Percentiles rank a stretch among this genome's conserved stretches.
Evolutionary conservation across 2,329 filamentous ascomycete genomes (phyloP).

Genomic region (Didymella exigua): DNA sequence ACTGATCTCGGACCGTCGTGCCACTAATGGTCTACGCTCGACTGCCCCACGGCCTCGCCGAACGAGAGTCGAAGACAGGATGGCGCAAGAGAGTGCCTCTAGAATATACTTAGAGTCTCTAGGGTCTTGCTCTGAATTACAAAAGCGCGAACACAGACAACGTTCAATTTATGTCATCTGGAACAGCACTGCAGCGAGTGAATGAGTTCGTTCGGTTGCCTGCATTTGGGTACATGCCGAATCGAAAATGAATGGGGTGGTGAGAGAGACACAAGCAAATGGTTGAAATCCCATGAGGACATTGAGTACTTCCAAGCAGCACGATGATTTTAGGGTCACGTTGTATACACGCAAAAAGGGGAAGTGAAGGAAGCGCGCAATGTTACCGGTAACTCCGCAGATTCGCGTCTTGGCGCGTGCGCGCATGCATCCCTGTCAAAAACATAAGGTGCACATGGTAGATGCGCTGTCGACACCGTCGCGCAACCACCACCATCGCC

Average conservation of each 20-base stretch:
- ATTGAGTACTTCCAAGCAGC: neutral
- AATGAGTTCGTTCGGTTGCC: neutral
- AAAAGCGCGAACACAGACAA: too few relatives aligned
- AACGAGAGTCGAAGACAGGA: too few relatives aligned
- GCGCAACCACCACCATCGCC: conserved; percentile 14
- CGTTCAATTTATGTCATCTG: too few relatives aligned
- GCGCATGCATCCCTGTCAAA: conserved; percentile 18
- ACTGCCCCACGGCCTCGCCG: too few relatives aligned
- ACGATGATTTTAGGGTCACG: neutral
- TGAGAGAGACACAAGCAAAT: neutral
- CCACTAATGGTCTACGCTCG: too few relatives aligned
- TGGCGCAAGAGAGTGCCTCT: too few relatives aligned
- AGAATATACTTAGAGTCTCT: too few relatives aligned
- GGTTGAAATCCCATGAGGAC: neutral
- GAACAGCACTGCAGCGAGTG: too few relatives aligned
- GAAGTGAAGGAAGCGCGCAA: neutral
- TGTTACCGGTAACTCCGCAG: conserved; percentile 17
- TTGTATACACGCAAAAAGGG: neutral
- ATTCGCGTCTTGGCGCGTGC: conserved; percentile 14
- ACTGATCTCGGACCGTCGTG: too few relatives aligned
- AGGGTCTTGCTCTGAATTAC: too few relatives aligned
- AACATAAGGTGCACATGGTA: conserved; percentile 15
- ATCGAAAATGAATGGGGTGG: neutral
- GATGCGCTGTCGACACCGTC: conserved; percentile 12
- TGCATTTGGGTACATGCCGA: neutral